A percentile compares a stretch with the other conserved stretches of the same genome.
These are phyloP conservation scores for Penicillium pulvis DNA, from an alignment of 495 filamentous ascomycete species.

Conservation along the genomic window DNA sequence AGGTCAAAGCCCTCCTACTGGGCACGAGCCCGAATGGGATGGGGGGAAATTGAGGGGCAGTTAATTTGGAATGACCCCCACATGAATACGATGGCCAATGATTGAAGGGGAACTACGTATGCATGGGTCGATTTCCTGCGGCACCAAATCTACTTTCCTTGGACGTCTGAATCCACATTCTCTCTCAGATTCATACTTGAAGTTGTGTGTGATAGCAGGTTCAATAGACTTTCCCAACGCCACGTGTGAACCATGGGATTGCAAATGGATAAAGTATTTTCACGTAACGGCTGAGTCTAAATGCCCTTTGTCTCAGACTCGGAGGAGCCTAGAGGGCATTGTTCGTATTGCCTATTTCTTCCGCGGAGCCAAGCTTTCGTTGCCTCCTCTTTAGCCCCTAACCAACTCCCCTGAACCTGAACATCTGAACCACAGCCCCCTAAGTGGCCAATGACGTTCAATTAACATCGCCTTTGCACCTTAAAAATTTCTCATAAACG, in stretches of 20 bases:
- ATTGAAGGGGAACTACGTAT: not conserved
- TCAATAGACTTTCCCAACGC: conserved; percentile 13
- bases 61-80: not conserved
- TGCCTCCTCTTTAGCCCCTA: conserved; percentile 2
- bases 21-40: not conserved
- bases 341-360: not conserved
- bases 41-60: not conserved
- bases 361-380: not conserved
- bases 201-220: not conserved
- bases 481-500: not conserved
- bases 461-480: conserved; percentile 16
- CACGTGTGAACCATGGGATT: conserved; percentile 30
- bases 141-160: not conserved
- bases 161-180: not conserved
- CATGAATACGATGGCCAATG: not conserved
- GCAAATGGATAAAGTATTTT: not conserved
- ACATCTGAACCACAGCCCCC: conserved; percentile 7
- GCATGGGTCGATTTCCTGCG: not conserved
- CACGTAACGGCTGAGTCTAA: too few species aligned
- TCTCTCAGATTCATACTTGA: conserved; percentile 1
- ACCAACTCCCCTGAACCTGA: conserved; percentile 9
- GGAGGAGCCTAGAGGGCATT: too few species aligned
- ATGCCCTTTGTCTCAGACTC: too few species aligned
- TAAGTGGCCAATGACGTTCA: conserved; percentile 23
- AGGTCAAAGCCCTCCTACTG: not conserved